Conservation (phyloP, 2,329 filamentous ascomycete genomes). For the Diaporthe citrichinensis region DNA sequence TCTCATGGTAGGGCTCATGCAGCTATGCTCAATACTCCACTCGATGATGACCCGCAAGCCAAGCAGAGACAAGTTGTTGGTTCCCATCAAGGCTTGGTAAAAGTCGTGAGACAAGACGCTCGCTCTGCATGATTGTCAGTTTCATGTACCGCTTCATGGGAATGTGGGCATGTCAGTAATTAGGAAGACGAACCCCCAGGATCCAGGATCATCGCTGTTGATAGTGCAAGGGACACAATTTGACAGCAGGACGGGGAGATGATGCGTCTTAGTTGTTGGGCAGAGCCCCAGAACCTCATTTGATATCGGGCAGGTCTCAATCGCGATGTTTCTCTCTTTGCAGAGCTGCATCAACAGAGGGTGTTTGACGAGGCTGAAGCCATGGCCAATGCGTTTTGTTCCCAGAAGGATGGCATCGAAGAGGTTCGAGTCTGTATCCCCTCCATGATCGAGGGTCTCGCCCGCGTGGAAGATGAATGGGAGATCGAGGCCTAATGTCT, state of each 20-base stretch:
- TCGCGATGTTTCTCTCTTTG: conserved; percentile 71
- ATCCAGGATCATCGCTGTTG: conserved; percentile 81
- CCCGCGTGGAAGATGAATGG: conserved; percentile 62
- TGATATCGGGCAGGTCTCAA: conserved; percentile 84
- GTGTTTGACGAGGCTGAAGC: conserved; percentile 77
- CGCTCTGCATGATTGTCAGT: conserved; percentile 61
- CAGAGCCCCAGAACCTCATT: conserved; percentile 83
- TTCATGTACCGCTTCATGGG: neutral
- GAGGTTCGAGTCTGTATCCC: conserved; percentile 76
- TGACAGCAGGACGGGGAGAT: conserved; percentile 77
- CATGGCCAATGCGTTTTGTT: conserved; percentile 80
- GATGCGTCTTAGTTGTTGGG: conserved; percentile 73
- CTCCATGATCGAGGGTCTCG: conserved; percentile 78
- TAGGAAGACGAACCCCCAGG: conserved; percentile 72
- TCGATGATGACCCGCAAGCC: conserved; percentile 78
- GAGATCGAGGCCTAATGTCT: conserved; percentile 1
- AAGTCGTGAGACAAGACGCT: conserved; percentile 79
- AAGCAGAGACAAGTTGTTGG: conserved; percentile 75
- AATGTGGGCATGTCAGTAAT: neutral
- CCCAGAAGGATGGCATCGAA: conserved; percentile 76
- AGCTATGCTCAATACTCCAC: conserved; percentile 75
- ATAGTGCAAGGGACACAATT: conserved; percentile 80
- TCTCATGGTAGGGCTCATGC: conserved; percentile 53
- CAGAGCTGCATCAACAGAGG: conserved; percentile 66
- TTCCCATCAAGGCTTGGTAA: conserved; percentile 81